Evolutionary conservation across 257 asterid genomes (phyloP), one percentile per base, ranked within the genome.

Genomic region (Fraxinus americana): DNA sequence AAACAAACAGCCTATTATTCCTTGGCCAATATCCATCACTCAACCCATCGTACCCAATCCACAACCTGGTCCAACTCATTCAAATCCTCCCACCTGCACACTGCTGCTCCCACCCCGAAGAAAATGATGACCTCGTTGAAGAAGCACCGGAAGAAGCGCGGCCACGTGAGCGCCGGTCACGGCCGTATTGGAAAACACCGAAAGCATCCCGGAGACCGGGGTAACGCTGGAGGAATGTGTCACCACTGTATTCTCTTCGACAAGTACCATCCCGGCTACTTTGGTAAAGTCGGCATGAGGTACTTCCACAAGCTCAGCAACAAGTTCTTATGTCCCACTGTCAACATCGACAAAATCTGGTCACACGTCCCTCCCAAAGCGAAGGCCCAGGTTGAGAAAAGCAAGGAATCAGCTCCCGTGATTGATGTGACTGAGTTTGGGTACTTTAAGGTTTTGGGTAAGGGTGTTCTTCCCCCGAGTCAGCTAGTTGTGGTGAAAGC

Each of bases 191-290:
- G 9, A 36, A 36, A 36, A 36, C 39, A 36, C 7, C 1, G 39
- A 36, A 36, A 90, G 92, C 95, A 90, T 67, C 95, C 95, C 19
- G 92, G 91, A 2, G 96, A 93, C 27, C 90, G 96, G 11, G 96
- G 93, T 34, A 91, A 91, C 72, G 93, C 96, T 59, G 96, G 96
- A 38, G 96, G 96, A 3, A 89, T 90, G 92, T 93, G 89, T 80
- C 96, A 90, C 84, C 96, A 90, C 90, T 87, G 96, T 6, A 90
- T 90, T 86, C 91, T 90, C 66, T 90, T 90, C 87, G 96, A 90
- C 84, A 90, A 90, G 89, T 90, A 90, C 48, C 95, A 90, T 23
- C 95, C 91, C 0, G 95, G 92, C 1, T 90, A 88, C 88, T 90
- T 90, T 80, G 91, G 95, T 0, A 90, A 90, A 71, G 95, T 90